Base-by-base conservation (phyloP, 2,329 filamentous ascomycete genomes). In the Cercospora sp. region DNA sequence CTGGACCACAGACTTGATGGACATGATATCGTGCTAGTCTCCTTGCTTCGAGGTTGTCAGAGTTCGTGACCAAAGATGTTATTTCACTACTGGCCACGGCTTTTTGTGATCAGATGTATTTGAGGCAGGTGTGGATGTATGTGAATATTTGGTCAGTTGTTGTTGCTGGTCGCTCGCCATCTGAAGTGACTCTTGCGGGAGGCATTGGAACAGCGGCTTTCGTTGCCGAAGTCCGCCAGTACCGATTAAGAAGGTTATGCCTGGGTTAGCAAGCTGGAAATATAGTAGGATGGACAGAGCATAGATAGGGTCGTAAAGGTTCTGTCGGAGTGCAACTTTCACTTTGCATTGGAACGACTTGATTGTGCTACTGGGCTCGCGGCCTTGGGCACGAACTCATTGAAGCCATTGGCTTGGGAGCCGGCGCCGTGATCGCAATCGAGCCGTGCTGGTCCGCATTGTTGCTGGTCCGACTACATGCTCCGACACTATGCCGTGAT, bases 1-100 rank as follows among this genome's bases (percentile, higher is more conserved):
- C 58, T 83, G 75, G 59, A 80, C 76, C 53, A 84, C 81, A 53
- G 81, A 83, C 67, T 82, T 79, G 75, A 82, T 79, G 16, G 63
- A 55, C 71, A 72, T 23, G 23, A 23, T 74, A 28, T 40, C 51
- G 26, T 26, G 31, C 28, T 10, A 16, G 3, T 18, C 23, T 13
- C 26, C 9, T 6, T 10, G 58, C 7, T 42, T 45, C 6, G 42
- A 3, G 31, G 3, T n/a, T 63, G 23, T 23, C 23, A 23, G 23
- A 23, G 23, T 23, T 23, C 23, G 23, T 23, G 23, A 23, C 23
- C 23, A 23, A 23, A 23, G 23, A 23, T 23, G 23, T 23, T 23
- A 23, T 23, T 23, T 23, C 23, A 23, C 23, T 23, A 23, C 23
- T 23, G 23, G 23, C 23, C 23, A 23, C 23, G 23, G 23, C 23